These are phyloP conservation scores for Phytophthora fragariae DNA, from an alignment of 352 stramenopile genomes.

Conservation along the genomic window DNA sequence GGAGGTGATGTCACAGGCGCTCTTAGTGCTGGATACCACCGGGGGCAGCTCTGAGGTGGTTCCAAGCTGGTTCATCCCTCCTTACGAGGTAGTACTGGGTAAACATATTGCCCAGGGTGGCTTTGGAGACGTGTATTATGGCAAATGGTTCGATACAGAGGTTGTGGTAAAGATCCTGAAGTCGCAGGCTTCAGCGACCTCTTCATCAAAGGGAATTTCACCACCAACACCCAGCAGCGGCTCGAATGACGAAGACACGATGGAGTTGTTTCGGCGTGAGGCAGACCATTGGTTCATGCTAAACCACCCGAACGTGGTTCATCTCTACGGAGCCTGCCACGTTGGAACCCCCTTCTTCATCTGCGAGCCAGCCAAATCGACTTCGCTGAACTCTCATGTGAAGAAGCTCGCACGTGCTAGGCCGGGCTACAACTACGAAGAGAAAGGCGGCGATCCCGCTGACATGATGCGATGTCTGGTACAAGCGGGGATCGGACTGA, in stretches of 20 bases:
- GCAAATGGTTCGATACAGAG: conserved; percentile 37
- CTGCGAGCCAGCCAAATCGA: conserved; percentile 34
- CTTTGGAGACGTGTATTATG: conserved; percentile 30
- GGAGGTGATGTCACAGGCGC: conserved; percentile 19
- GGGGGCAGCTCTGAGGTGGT: conserved; percentile 10
- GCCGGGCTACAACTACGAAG: conserved; percentile 9
- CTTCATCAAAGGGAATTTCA: too few relatives aligned
- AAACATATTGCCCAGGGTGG: conserved; percentile 21
- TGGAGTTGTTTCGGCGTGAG: conserved; percentile 32
- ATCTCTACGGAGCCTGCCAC: conserved; percentile 44
- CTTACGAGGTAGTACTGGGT: conserved; percentile 32
- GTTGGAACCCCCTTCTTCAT: conserved; percentile 39
- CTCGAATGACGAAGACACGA: neutral
- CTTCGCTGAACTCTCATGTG: conserved; percentile 25
- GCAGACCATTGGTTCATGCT: conserved; percentile 41
- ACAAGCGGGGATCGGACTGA: conserved; percentile 34
- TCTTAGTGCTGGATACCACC: conserved; percentile 12
- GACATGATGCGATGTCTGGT: conserved; percentile 33
- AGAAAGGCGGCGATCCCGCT: conserved; percentile 1
- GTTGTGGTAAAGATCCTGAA: conserved; percentile 42
- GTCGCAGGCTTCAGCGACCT: neutral
- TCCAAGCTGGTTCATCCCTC: conserved; percentile 41
- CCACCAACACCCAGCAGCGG: conserved; percentile 1
- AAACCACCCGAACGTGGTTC: conserved; percentile 41
- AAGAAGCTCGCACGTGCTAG: neutral